Conservation (phyloP, 1,284 basidiomycete genomes). For the Pseudozyma sp. region DNA sequence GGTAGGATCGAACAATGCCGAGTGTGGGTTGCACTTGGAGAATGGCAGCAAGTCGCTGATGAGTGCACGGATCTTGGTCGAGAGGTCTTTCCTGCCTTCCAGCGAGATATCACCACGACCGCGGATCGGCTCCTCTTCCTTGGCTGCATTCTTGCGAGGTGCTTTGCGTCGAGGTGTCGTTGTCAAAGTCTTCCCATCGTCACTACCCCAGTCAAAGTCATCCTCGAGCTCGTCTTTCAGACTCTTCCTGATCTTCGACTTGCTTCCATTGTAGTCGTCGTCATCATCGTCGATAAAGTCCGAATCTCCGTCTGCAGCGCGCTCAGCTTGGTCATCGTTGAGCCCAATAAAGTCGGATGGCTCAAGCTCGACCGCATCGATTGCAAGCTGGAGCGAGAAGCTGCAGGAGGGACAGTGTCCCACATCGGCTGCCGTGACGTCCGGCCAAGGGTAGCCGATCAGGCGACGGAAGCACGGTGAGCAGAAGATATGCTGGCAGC, state of each 20-base stretch:
- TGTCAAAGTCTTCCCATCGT: constrained; percentile 11
- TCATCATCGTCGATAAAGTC: constrained; percentile 24
- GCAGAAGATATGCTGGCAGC: constrained; percentile 89
- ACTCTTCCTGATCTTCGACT: constrained; percentile 9
- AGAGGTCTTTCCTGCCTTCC: constrained; percentile 52
- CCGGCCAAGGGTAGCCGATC: constrained; percentile 45
- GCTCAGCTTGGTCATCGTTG: constrained; percentile 39
- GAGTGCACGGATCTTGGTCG: constrained; percentile 65
- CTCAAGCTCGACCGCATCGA: constrained; percentile 55
- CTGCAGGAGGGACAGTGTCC: constrained; percentile 78
- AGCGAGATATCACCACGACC: constrained; percentile 22
- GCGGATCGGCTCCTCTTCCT: not conserved
- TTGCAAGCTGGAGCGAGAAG: constrained; percentile 61
- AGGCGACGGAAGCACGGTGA: constrained; percentile 68
- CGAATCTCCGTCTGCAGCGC: constrained; percentile 21
- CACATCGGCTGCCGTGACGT: constrained; percentile 29
- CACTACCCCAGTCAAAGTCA: constrained; percentile 48
- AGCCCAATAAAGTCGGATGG: constrained; percentile 49
- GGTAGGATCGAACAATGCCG: constrained; percentile 55
- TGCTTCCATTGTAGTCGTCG: constrained; percentile 3
- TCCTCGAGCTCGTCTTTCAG: constrained; percentile 20
- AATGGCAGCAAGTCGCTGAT: constrained; percentile 64
- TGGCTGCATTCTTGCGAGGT: constrained; percentile 19
- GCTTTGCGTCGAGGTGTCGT: constrained; percentile 9
- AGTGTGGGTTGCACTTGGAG: constrained; percentile 61